Evolutionary conservation across 441 rosid genomes (phyloP).

Genomic region (Croton setiger): DNA sequence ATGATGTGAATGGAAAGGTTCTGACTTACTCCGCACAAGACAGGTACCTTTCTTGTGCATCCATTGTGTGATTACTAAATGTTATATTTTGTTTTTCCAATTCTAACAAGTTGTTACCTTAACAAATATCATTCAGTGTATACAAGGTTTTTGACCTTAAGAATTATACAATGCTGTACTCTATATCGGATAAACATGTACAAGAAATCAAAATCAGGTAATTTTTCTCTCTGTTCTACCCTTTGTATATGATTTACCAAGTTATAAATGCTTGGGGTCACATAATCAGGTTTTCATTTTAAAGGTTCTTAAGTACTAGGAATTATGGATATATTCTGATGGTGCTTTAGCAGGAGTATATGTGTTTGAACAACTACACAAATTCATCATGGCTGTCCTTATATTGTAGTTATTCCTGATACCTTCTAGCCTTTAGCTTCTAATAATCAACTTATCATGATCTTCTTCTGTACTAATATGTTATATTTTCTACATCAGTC

Average conservation of each 20-base stretch:
- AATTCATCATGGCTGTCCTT: not conserved
- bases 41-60: constrained; percentile 36
- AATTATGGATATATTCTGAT: not conserved
- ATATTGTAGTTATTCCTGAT: not conserved
- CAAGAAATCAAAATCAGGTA: constrained; percentile 74
- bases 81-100: constrained; percentile 13
- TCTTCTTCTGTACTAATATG: constrained; percentile 1
- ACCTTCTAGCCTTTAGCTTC: too few species aligned
- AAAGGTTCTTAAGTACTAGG: not conserved
- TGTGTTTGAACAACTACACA: not conserved
- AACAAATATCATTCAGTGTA: constrained; percentile 35
- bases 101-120: constrained; percentile 8
- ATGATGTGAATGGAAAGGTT: constrained; percentile 87
- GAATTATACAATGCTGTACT: constrained; percentile 62
- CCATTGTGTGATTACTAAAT: constrained; percentile 4
- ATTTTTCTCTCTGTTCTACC: not conserved
- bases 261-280: not conserved
- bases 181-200: constrained; percentile 58
- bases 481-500: constrained; percentile 40
- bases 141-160: constrained; percentile 77
- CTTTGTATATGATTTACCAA: not conserved
- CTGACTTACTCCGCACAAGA: constrained; percentile 80
- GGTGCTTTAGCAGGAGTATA: not conserved
- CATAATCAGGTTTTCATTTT: not conserved
- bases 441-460: too few species aligned